These are phyloP conservation scores for Saururus chinensis DNA, from an alignment of 164 flowering plant species.

Conservation along the genomic window DNA sequence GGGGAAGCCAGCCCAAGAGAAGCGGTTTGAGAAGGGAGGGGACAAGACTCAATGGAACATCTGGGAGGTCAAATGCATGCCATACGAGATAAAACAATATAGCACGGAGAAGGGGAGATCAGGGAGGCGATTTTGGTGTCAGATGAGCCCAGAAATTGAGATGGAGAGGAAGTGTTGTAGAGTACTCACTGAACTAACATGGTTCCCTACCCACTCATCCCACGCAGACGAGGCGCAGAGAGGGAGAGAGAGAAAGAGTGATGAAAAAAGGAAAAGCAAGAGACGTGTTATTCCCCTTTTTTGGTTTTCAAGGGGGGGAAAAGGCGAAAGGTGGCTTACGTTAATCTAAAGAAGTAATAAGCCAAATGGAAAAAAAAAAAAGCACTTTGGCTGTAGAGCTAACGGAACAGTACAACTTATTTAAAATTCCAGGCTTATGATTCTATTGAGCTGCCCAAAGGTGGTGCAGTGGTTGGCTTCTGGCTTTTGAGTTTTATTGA, in stretches of 20 bases:
- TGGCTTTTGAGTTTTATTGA: too few relatives aligned
- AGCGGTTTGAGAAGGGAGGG: too few relatives aligned
- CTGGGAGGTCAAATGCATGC: background rate
- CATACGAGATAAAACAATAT: background rate
- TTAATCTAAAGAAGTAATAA: background rate
- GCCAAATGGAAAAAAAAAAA: background rate
- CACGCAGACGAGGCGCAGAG: too few relatives aligned
- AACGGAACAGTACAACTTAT: too few relatives aligned
- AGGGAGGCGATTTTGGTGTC: conserved; percentile 29
- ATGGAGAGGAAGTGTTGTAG: conserved; percentile 3
- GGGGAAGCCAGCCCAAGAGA: background rate
- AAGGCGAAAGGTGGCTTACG: conserved; percentile 2
- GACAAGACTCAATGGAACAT: background rate
- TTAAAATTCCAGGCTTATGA: too few relatives aligned
- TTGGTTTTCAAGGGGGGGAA: background rate
- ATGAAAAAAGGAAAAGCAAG: conserved; percentile 1
- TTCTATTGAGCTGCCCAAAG: too few relatives aligned
- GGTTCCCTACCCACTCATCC: conserved; percentile 8
- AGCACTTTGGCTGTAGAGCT: background rate
- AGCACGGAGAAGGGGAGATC: conserved; percentile 11
- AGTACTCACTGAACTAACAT: conserved; percentile 8
- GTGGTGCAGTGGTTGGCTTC: too few relatives aligned
- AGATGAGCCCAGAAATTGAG: conserved; percentile 38
- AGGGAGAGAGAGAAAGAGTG: background rate
- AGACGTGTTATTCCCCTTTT: background rate